Evolutionary conservation across 257 asterid genomes (phyloP).

Genomic region (Fraxinus pennsylvanica): DNA sequence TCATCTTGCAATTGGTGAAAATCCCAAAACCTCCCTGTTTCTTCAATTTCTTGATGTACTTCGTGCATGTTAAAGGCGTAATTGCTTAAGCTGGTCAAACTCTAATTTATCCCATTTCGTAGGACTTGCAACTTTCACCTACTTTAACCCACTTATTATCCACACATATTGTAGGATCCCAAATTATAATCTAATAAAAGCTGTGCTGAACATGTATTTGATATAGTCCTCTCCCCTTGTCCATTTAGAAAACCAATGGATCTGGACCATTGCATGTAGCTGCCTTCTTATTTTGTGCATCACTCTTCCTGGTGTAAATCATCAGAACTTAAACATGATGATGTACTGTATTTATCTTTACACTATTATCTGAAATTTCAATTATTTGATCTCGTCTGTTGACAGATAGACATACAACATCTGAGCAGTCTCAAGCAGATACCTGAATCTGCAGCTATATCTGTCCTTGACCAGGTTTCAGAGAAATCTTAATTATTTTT

Average conservation of each 20-base stretch:
- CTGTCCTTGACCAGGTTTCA: slow-evolving; percentile 91
- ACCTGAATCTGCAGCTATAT: slow-evolving; percentile 68
- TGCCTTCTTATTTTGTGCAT: background rate
- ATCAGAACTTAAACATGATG: background rate
- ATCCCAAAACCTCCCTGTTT: background rate
- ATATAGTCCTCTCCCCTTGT: background rate
- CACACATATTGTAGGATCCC: too few species aligned
- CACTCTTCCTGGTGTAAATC: background rate
- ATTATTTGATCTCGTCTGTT: slow-evolving; percentile 23
- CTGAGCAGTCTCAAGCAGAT: slow-evolving; percentile 65
- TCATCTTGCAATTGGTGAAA: background rate
- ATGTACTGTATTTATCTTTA: slow-evolving; percentile 3
- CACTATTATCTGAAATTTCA: slow-evolving; percentile 9
- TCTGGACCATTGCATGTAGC: slow-evolving; percentile 15
- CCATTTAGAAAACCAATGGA: background rate
- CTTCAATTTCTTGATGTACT: slow-evolving; percentile 1
- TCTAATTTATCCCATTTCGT: too few species aligned
- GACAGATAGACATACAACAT: slow-evolving; percentile 72
- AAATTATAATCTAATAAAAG: too few species aligned
- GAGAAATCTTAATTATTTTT: slow-evolving; percentile 4
- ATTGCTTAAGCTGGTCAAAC: too few species aligned
- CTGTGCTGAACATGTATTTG: too few species aligned
- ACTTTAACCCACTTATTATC: too few species aligned
- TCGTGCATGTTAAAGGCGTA: too few species aligned
- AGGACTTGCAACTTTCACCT: too few species aligned